Evolutionary conservation across 2,329 filamentous ascomycete genomes (phyloP).

Genomic region (Neopestalotiopsis clavispora): DNA sequence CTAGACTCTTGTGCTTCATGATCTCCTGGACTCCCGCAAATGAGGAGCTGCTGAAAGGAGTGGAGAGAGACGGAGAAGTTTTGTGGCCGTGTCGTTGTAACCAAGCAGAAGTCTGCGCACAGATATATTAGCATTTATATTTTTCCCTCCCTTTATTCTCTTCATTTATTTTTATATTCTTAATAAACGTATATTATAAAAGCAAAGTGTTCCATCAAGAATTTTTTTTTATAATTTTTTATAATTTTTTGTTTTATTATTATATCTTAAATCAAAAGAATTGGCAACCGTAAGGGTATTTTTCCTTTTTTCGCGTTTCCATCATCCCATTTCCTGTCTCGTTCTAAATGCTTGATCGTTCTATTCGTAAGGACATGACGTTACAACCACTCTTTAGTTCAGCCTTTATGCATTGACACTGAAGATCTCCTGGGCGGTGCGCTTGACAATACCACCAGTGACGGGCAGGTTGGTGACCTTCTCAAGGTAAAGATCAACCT

Average conservation of each 20-base stretch:
- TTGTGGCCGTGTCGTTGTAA: constrained; percentile 85
- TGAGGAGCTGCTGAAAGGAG: no score
- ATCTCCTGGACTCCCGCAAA: constrained; percentile 57
- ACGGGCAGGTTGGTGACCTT: constrained; percentile 81
- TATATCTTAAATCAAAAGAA: not conserved
- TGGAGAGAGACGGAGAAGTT: no score
- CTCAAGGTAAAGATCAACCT: constrained; percentile 88
- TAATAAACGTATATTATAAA: no score
- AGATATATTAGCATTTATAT: no score
- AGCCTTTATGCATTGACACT: constrained; percentile 28
- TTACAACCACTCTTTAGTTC: constrained; percentile 1
- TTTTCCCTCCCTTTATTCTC: no score
- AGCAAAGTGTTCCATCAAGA: not conserved
- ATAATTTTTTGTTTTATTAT: no score
- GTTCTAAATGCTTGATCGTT: not conserved
- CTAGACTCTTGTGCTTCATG: constrained; percentile 93
- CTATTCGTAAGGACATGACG: constrained; percentile 16
- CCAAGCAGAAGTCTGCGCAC: no score
- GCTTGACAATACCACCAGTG: constrained; percentile 91
- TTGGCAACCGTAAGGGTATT: not conserved
- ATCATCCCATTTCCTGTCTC: not conserved
- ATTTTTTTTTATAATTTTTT: no score
- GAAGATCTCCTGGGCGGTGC: constrained; percentile 75
- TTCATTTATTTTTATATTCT: no score
- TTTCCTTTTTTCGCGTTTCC: not conserved